Evolutionary conservation across 345 rosid species (phyloP).

Genomic region (Murraya paniculata): DNA sequence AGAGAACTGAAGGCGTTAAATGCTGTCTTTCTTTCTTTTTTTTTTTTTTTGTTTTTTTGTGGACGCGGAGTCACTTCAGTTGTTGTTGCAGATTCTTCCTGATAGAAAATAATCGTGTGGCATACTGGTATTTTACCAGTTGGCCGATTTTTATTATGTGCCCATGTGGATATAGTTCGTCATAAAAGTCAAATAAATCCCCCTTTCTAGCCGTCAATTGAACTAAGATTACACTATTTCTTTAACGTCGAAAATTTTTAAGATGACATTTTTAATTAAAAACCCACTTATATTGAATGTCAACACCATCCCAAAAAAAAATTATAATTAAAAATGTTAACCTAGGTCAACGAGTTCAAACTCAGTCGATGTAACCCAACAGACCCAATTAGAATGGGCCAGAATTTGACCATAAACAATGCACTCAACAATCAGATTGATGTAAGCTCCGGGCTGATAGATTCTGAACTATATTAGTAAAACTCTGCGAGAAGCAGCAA

Average conservation of each 20-base stretch:
- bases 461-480: too few relatives aligned
- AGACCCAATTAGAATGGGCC: background rate
- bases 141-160: background rate
- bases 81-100: background rate
- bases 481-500: background rate
- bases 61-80: constrained; percentile 14
- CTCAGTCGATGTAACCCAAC: background rate
- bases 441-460: too few relatives aligned
- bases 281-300: too few relatives aligned
- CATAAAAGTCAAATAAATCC: too few relatives aligned
- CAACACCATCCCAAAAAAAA: too few relatives aligned
- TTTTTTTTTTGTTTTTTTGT: background rate
- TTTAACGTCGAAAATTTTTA: too few relatives aligned
- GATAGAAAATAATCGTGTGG: constrained; percentile 7
- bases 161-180: too few relatives aligned
- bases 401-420: too few relatives aligned
- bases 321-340: too few relatives aligned
- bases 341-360: background rate
- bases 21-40: background rate
- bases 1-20: too few relatives aligned
- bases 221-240: background rate
- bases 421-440: too few relatives aligned
- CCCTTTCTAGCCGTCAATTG: background rate
- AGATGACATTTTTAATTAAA: too few relatives aligned
- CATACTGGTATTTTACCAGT: background rate